These are phyloP conservation scores for Nepenthes alata DNA, from an alignment of 179 eudicot genomes.

Conservation along the genomic window DNA sequence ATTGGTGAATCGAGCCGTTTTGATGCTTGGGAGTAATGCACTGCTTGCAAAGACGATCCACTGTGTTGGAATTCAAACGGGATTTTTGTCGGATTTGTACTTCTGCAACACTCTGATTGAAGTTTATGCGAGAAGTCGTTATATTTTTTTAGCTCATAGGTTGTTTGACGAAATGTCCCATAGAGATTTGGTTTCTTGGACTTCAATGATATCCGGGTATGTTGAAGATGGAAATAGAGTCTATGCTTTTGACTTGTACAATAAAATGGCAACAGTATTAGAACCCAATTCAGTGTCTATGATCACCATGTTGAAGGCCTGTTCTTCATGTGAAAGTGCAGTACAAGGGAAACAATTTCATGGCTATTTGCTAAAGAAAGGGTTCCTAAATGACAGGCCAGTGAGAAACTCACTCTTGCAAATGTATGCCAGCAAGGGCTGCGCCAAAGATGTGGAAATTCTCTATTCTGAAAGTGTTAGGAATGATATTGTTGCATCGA, in stretches of 20 bases:
- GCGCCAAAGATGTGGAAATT: constrained; percentile 20
- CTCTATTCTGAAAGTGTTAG: constrained; percentile 22
- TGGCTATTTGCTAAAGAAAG: constrained; percentile 29
- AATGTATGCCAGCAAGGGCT: constrained; percentile 24
- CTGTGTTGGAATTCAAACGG: constrained; percentile 34
- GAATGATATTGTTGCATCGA: constrained; percentile 45
- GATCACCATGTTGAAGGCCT: constrained; percentile 38
- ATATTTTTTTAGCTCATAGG: constrained; percentile 20
- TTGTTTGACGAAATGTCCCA: constrained; percentile 48
- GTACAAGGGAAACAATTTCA: constrained; percentile 35
- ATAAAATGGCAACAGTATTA: constrained; percentile 21
- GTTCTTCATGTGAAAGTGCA: constrained; percentile 18
- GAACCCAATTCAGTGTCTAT: constrained; percentile 41
- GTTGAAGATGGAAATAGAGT: neutral
- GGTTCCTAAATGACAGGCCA: constrained; percentile 20
- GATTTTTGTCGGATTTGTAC: constrained; percentile 37
- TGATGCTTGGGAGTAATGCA: constrained; percentile 18
- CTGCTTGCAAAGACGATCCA: constrained; percentile 20
- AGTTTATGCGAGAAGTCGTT: constrained; percentile 22
- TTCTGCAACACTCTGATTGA: constrained; percentile 44
- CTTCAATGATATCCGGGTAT: neutral
- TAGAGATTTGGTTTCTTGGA: constrained; percentile 28
- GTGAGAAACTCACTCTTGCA: constrained; percentile 39
- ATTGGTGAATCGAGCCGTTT: constrained; percentile 25
- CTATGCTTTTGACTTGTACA: neutral